Base-by-base conservation (phyloP, 768 basidiomycete species). In the Rossbeevera mucosa region DNA sequence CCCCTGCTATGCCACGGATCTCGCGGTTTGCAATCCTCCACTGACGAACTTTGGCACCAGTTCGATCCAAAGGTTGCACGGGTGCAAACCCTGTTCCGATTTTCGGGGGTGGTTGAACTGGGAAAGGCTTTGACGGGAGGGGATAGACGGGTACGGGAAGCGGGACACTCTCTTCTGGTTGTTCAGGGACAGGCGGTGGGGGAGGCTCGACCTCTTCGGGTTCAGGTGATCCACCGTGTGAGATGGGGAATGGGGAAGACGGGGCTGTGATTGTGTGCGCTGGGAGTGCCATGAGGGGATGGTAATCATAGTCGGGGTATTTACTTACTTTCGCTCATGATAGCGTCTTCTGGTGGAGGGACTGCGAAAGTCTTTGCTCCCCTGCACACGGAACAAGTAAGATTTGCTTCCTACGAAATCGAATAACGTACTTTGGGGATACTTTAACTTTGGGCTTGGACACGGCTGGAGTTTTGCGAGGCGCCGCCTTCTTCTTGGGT, bases 61-160 rank as follows among this genome's bases (percentile, higher is more conserved):
- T 79, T 61, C 80, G 83, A 64, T 91, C 89, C 22, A 91, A 74
- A 40, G 85, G 76, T 33, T 86, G 66, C 25, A 77, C 65, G 0
- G 86, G 81, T 12, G 88, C 86, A 57, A 86, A 84, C 11, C 88
- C 86, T 6, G 85, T 78, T 16, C 74, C 72, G n/a, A 91, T 83
- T 71, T 90, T 91, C 0, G 80, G 80, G 2, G 88, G 83, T 26
- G 82, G 83, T 59, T 88, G 87, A 12, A 91, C 89, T 0, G 86
- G 83, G 71, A 90, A 90, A 0, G 88, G 87, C 67, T 86, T 89
- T n/a, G 82, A 78, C 12, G 89, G 88, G 21, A 91, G 77, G 1
- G 89, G 86, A 56, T 90, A 91, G 25, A 83, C 69, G 3, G 89
- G 89, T 2, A 86, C 2, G 25, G 62, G 63, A 33, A 62, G 74